Evolutionary conservation across 129 eudicot genomes (phyloP).

Genomic region (Sambucus nigra): DNA sequence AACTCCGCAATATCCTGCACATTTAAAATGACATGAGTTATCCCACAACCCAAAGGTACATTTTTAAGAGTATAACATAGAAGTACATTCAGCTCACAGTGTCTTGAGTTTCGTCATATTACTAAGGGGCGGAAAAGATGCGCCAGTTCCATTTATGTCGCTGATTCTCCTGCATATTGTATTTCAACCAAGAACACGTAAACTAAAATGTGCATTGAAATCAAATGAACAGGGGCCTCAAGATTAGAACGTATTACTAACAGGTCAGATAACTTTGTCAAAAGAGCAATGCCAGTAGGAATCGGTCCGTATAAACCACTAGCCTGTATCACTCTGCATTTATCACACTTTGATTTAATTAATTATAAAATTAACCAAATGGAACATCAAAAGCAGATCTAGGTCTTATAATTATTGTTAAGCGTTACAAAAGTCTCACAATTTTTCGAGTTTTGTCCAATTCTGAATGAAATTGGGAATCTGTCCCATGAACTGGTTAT

Average conservation of each 20-base stretch:
- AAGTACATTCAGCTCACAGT: slow-evolving; percentile 30
- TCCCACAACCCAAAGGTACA: background rate
- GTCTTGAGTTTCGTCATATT: slow-evolving; percentile 24
- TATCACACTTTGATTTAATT: background rate
- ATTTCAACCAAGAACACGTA: background rate
- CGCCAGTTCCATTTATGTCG: slow-evolving; percentile 43
- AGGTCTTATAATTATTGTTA: background rate
- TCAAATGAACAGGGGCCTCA: background rate
- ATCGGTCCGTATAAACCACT: slow-evolving; percentile 45
- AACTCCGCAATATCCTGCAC: slow-evolving; percentile 70
- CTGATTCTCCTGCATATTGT: slow-evolving; percentile 61
- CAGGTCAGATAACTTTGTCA: slow-evolving; percentile 44
- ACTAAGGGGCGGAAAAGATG: slow-evolving; percentile 38
- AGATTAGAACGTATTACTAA: slow-evolving; percentile 14
- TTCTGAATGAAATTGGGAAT: slow-evolving; percentile 58
- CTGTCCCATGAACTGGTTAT: slow-evolving; percentile 53
- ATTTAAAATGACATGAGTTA: background rate
- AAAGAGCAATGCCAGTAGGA: slow-evolving; percentile 46
- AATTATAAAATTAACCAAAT: background rate
- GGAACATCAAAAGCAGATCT: background rate
- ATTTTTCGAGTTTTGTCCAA: slow-evolving; percentile 36
- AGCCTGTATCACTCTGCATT: slow-evolving; percentile 34
- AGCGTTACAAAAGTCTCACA: slow-evolving; percentile 36
- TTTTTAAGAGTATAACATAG: background rate
- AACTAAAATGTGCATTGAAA: background rate